Percentiles rank a stretch among this genome's conserved stretches.
phyloP scores from a whole-genome alignment of 768 basidiomycete genomes.

The Suillus plorans region DNA sequence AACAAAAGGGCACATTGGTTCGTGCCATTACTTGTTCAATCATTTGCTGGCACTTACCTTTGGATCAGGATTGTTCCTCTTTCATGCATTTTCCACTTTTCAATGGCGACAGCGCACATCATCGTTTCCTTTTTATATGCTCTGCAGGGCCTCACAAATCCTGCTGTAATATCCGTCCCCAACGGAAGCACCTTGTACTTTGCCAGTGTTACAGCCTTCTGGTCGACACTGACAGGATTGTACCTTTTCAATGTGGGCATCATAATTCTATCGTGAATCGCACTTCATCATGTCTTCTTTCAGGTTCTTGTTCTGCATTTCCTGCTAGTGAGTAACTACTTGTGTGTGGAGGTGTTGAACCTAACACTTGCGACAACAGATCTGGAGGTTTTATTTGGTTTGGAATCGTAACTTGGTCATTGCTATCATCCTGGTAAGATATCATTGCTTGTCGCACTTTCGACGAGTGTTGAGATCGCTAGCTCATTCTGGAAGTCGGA shows the following conservation, averaged over 20 bases:
- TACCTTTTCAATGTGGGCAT: not conserved
- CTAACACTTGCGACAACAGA: not conserved
- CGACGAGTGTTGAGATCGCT: not conserved
- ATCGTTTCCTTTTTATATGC: not conserved
- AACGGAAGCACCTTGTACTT: not conserved
- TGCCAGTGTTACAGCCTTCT: not conserved
- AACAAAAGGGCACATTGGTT: conserved; percentile 3
- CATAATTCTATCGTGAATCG: not conserved
- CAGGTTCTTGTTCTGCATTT: conserved; percentile 4
- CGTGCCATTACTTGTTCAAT: not conserved
- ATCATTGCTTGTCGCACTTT: no score
- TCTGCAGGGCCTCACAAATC: not conserved
- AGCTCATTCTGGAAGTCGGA: conserved; percentile 2
- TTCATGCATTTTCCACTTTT: conserved; percentile 2
- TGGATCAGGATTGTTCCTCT: not conserved
- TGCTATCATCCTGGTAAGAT: not conserved
- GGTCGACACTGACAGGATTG: not conserved
- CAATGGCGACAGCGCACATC: not conserved
- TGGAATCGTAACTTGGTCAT: conserved; percentile 1
- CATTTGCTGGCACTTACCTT: not conserved
- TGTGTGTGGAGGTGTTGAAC: not conserved
- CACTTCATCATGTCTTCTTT: not conserved
- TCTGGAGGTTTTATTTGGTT: conserved; percentile 9
- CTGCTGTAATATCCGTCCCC: not conserved
- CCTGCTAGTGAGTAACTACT: not conserved